These are phyloP conservation scores for Colletotrichum coccodes DNA, from an alignment of 2,329 filamentous ascomycete genomes.

Conservation along the genomic window DNA sequence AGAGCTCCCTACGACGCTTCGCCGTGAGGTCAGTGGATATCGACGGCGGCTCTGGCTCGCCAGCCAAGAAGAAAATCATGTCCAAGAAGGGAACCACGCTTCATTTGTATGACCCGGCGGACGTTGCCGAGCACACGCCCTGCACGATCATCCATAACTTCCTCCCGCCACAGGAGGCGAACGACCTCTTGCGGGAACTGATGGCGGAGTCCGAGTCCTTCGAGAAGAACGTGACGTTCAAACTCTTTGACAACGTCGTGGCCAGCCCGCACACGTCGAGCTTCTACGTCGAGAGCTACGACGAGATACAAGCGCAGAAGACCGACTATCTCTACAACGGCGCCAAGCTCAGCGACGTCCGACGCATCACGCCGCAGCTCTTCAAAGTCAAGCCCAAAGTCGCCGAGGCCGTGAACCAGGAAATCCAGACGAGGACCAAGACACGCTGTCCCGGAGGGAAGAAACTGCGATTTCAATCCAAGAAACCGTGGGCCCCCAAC, in stretches of 20 bases:
- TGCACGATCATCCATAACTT: conserved; percentile 96
- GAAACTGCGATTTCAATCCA: conserved; percentile 83
- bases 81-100: conserved; percentile 85
- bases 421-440: conserved; percentile 78
- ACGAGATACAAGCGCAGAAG: conserved; percentile 76
- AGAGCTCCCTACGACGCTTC: conserved; percentile 72
- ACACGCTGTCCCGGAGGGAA: conserved; percentile 73
- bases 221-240: conserved; percentile 74
- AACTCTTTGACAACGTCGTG: conserved; percentile 89
- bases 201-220: conserved; percentile 79
- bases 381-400: conserved; percentile 75
- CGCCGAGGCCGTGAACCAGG: conserved; percentile 78
- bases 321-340: conserved; percentile 91
- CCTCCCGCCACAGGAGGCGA: conserved; percentile 76
- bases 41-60: conserved; percentile 20
- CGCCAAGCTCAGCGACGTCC: conserved; percentile 77
- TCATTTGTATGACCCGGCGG: conserved; percentile 82
- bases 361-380: conserved; percentile 80
- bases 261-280: conserved; percentile 84
- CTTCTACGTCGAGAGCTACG: conserved; percentile 82
- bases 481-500: conserved; percentile 82
- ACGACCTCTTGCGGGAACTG: conserved; percentile 79
- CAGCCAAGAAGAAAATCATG: conserved; percentile 61
- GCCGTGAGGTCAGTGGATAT: conserved; percentile 35
- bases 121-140: conserved; percentile 85